Evolutionary conservation across 2,329 filamentous ascomycete species (phyloP).

Genomic region (Alternaria hordeiaustralica): DNA sequence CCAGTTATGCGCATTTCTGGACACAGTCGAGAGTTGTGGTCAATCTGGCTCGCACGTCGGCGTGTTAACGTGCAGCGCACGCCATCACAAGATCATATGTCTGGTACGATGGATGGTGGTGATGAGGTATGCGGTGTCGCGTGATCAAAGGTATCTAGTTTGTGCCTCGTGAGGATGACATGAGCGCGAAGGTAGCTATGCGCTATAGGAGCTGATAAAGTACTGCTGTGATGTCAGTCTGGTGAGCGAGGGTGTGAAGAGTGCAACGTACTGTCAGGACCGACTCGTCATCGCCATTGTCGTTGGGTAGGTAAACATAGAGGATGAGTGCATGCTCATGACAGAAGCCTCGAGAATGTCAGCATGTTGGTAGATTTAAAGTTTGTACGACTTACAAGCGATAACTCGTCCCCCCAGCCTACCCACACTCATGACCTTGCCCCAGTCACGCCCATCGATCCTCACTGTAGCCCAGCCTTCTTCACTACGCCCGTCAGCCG

Average conservation of each 20-base stretch:
- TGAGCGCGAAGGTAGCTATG: constrained; percentile 17
- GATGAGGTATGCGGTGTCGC: neutral
- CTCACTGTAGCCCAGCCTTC: constrained; percentile 87
- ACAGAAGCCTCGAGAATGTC: constrained; percentile 63
- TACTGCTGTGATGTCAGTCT: constrained; percentile 53
- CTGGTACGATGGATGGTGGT: neutral
- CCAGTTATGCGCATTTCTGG: neutral
- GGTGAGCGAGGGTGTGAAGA: neutral
- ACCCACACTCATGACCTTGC: constrained; percentile 89
- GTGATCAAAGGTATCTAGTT: constrained; percentile 9
- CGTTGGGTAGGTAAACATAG: constrained; percentile 80
- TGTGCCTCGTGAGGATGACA: constrained; percentile 2
- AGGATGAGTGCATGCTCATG: constrained; percentile 81
- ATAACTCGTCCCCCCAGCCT: constrained; percentile 89
- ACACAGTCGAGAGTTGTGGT: neutral
- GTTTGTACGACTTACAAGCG: constrained; percentile 67
- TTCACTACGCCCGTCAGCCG: constrained; percentile 69
- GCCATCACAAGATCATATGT: neutral
- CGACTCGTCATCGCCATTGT: constrained; percentile 72
- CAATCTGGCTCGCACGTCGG: neutral
- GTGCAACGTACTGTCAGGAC: constrained; percentile 71
- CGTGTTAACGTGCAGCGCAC: neutral
- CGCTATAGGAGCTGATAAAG: constrained; percentile 65
- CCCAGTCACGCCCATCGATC: constrained; percentile 95
- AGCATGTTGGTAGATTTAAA: constrained; percentile 3